These are phyloP conservation scores for Conoideocrella luteorostrata DNA, from an alignment of 2,329 filamentous ascomycete genomes.

Conservation along the genomic window DNA sequence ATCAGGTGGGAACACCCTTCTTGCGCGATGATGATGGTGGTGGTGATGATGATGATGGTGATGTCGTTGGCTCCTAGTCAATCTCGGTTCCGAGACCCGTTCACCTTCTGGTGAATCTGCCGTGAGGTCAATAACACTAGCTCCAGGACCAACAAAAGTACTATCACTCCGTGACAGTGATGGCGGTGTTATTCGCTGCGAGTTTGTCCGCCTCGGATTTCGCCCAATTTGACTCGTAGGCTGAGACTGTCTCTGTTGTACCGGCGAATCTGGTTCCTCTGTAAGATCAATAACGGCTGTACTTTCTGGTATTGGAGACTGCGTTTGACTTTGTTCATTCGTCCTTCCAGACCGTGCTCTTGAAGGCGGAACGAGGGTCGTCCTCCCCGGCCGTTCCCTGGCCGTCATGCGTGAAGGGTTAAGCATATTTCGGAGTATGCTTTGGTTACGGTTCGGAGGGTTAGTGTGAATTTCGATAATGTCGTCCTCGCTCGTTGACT, in stretches of 20 bases:
- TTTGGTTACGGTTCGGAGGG: constrained; percentile 1
- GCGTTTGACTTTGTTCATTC: not conserved
- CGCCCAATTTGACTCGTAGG: constrained; percentile 13
- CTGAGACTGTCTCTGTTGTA: constrained; percentile 27
- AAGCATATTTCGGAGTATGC: constrained; percentile 9
- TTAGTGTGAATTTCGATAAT: constrained; percentile 26
- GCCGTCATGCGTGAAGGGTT: no score
- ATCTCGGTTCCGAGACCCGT: constrained; percentile 8
- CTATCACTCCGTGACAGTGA: constrained; percentile 39
- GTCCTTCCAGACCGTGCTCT: not conserved
- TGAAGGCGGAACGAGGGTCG: not conserved
- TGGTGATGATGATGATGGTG: constrained; percentile 13
- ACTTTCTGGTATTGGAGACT: constrained; percentile 7
- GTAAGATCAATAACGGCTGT: constrained; percentile 43
- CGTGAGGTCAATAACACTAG: constrained; percentile 47
- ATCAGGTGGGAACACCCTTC: constrained; percentile 12
- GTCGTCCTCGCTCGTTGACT: constrained; percentile 23
- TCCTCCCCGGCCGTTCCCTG: no score
- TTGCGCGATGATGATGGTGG: constrained; percentile 9
- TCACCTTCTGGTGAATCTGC: constrained; percentile 35
- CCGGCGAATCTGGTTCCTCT: constrained; percentile 42
- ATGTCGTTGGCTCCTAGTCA: constrained; percentile 6
- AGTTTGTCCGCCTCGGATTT: constrained; percentile 36
- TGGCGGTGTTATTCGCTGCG: constrained; percentile 34
- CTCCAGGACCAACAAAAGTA: constrained; percentile 28